Evolutionary conservation across 345 rosid species (phyloP), one percentile per base, ranked within the genome.

Genomic region (Noccaea bulbosa): DNA sequence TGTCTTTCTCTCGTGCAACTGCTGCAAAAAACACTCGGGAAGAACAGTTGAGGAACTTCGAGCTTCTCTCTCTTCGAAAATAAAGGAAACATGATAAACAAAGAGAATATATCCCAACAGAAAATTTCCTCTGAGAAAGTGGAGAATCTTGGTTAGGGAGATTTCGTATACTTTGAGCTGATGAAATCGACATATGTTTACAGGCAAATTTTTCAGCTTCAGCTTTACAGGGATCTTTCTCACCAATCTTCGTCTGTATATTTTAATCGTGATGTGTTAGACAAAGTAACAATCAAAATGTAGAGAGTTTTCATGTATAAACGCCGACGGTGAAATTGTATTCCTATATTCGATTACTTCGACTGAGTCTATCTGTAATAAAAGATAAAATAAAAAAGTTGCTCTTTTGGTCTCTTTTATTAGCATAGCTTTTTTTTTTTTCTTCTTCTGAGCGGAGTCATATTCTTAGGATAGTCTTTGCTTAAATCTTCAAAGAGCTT

Each of bases 1-100:
- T 33, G 1, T 64, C 88, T 3, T 77, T 81, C 70, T 61, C 81
- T 16, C 96, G 91, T 17, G 62, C 62, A 37, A 57, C 62, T 6
- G 53, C 81, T 5, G 62, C 83, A 35, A 87, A 84, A 82, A 80
- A 81, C 39, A 72, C 55, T 50, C 81, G 82, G 4, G 87, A 86
- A 53, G 89, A 87, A 60, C 77, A 78, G 8, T 62, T 84, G 78
- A 86, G 87, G 76, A 87, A 86, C 83, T 84, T 90, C 46, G 93
- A 90, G 77, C 81, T 81, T 27, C 85, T 90, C 20, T 82, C 89
- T 6, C 81, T 90, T 67, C 73, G 89, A 68, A 83, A 87, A 70
- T 83, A 68, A 81, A 62, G 8, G 81, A 83, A 73, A 80, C 20
- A 78, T 48, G 62, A 74, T n/a, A 87, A 78, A 58, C 69, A 77